A percentile compares a stretch with the other conserved stretches of the same genome.
Conservation (phyloP, 2,329 filamentous ascomycete genomes). For the Nothophoma quercina region DNA sequence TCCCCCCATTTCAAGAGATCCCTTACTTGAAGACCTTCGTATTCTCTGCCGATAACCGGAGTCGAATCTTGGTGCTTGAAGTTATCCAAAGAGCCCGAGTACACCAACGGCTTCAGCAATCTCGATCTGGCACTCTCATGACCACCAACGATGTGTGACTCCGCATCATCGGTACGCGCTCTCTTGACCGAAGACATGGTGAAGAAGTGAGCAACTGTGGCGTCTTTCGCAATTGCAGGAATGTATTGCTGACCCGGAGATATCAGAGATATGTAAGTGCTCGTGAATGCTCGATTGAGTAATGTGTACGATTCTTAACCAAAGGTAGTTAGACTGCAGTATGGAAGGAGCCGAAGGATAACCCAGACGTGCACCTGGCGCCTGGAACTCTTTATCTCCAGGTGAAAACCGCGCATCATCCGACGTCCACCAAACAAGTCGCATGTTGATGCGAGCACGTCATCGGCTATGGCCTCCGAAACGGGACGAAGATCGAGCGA, state of each 20-base stretch:
- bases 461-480: conserved; percentile 28
- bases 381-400: conserved; percentile 17
- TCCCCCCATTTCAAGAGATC: conserved; percentile 46
- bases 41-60: conserved; percentile 61
- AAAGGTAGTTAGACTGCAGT: conserved; percentile 1
- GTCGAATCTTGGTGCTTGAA: conserved; percentile 54
- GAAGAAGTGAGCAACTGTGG: neutral
- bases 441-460: conserved; percentile 25
- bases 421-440: neutral
- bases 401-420: conserved; percentile 3
- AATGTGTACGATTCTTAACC: conserved; percentile 18
- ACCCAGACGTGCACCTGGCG: conserved; percentile 6
- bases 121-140: conserved; percentile 32
- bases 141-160: conserved; percentile 28
- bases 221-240: neutral
- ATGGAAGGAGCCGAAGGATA: neutral
- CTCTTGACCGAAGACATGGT: conserved; percentile 36
- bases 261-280: neutral
- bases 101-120: conserved; percentile 29
- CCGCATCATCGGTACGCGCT: conserved; percentile 9
- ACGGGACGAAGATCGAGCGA: conserved; percentile 8
- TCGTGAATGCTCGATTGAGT: conserved; percentile 8
- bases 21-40: conserved; percentile 44
- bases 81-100: conserved; percentile 34
- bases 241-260: neutral